These are phyloP conservation scores for Amanita pseudoporphyria DNA, from an alignment of 768 basidiomycete genomes.

Conservation along the genomic window DNA sequence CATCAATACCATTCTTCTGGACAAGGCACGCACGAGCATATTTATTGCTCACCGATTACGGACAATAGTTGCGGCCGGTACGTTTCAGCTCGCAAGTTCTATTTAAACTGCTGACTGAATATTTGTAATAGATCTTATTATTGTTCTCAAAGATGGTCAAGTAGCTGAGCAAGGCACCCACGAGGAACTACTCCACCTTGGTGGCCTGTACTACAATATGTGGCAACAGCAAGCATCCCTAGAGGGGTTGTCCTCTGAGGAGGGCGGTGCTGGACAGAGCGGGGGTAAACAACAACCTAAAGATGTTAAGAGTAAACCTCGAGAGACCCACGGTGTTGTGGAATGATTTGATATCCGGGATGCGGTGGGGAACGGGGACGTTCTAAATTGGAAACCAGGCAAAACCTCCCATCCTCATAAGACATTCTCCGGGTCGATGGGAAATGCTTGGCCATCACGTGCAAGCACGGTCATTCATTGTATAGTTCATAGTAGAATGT, in stretches of 20 bases:
- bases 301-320: background rate
- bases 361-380: no score
- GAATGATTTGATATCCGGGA: background rate
- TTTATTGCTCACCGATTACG: constrained; percentile 94
- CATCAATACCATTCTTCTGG: constrained; percentile 69
- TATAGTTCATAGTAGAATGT: no score
- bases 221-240: constrained; percentile 65
- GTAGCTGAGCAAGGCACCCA: constrained; percentile 94
- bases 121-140: constrained; percentile 62
- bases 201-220: constrained; percentile 72
- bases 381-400: no score
- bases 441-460: no score
- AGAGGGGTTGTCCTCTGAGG: constrained; percentile 17
- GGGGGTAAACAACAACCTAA: background rate
- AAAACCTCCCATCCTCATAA: no score
- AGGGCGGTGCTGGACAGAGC: background rate
- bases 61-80: constrained; percentile 86
- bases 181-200: constrained; percentile 64
- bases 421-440: no score
- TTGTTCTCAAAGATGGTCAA: constrained; percentile 84
- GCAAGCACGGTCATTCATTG: no score
- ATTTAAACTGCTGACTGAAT: background rate
- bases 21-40: constrained; percentile 81
- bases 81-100: constrained; percentile 8
- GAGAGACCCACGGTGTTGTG: background rate